Evolutionary conservation across 2,329 filamentous ascomycete species (phyloP).

Genomic region (Aspergillus melleus): DNA sequence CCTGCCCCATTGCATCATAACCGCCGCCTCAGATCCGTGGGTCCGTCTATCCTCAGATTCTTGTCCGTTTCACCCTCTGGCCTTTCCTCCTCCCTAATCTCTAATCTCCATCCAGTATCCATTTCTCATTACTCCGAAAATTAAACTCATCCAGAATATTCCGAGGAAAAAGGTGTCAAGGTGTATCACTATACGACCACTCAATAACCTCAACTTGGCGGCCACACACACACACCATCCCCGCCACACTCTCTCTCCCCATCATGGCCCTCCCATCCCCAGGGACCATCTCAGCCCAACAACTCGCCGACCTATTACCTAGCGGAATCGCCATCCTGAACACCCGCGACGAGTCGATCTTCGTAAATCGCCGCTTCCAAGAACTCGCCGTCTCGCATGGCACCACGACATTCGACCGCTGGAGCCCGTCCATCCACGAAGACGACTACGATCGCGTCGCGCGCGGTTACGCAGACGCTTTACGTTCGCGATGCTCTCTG

Average conservation of each 20-base stretch:
- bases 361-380: slow-evolving; percentile 22
- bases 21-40: background rate
- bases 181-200: too few relatives aligned
- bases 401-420: slow-evolving; percentile 12
- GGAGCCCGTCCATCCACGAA: slow-evolving; percentile 19
- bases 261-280: background rate
- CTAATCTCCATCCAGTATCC: background rate
- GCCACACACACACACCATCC: background rate
- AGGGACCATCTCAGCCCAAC: slow-evolving; percentile 19
- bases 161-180: too few relatives aligned
- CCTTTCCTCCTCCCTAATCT: background rate
- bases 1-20: background rate
- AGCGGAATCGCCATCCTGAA: slow-evolving; percentile 24
- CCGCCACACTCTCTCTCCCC: background rate
- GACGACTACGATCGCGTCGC: slow-evolving; percentile 20
- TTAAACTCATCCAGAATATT: too few relatives aligned
- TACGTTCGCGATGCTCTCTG: slow-evolving; percentile 1
- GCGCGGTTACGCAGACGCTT: slow-evolving; percentile 10
- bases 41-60: background rate
- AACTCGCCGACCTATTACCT: slow-evolving; percentile 29
- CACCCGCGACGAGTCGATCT: slow-evolving; percentile 18
- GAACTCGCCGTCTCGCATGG: slow-evolving; percentile 12
- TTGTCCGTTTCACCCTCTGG: background rate
- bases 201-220: too few relatives aligned
- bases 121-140: too few relatives aligned